Evolutionary conservation across 768 basidiomycete genomes (phyloP).

Genomic region (Dacryopinax primogenitus): DNA sequence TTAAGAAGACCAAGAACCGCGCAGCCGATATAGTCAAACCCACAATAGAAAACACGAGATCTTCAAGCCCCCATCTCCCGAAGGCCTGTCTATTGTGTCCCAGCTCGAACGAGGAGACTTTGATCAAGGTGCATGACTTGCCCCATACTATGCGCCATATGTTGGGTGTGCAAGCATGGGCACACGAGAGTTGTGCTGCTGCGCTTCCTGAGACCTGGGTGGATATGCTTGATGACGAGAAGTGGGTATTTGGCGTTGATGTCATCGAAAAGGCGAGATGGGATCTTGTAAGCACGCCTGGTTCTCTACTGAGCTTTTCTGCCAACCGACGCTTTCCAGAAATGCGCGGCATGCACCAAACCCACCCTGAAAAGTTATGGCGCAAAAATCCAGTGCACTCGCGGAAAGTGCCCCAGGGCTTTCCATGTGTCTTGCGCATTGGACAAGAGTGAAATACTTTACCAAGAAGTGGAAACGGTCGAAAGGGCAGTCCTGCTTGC

Average conservation of each 20-base stretch:
- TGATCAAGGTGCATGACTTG: constrained; percentile 19
- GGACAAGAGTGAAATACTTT: constrained; percentile 45
- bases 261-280: constrained; percentile 83
- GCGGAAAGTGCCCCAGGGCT: constrained; percentile 84
- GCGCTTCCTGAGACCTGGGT: constrained; percentile 89
- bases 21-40: neutral
- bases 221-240: constrained; percentile 43
- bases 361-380: constrained; percentile 21
- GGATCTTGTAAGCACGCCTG: constrained; percentile 56
- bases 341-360: constrained; percentile 74
- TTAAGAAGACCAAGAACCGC: neutral
- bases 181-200: constrained; percentile 66
- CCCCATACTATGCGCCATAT: constrained; percentile 4
- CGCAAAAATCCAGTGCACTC: constrained; percentile 66
- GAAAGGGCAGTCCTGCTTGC: constrained; percentile 70
- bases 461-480: constrained; percentile 49
- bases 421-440: constrained; percentile 88
- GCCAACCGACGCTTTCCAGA: constrained; percentile 36
- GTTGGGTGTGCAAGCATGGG: constrained; percentile 47
- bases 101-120: constrained; percentile 12
- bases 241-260: constrained; percentile 65
- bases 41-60: neutral
- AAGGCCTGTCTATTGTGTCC: constrained; percentile 27
- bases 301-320: neutral
- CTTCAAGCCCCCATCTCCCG: neutral